Base-by-base conservation (phyloP, 345 rosid species). In the Litchi chinensis region DNA sequence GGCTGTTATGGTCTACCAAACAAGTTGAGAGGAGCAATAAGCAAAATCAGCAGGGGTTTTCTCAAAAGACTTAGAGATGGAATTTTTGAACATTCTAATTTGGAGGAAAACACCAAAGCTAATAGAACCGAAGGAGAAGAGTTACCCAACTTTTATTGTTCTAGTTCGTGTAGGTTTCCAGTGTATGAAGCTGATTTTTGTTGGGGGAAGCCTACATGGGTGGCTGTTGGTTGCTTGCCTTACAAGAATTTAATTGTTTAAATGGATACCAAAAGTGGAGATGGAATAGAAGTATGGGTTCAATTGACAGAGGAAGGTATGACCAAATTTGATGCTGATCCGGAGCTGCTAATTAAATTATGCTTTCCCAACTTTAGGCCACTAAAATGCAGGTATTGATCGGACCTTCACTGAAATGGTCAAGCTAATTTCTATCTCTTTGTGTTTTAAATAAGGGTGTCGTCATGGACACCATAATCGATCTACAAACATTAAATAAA, bases 161-260 rank as follows among this genome's bases (percentile, higher is more conserved):
- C 88, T 8, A 86, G 88, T 81, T 32, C 78, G 78, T 86, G 85
- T 64, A 77, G 80, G 77, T 81, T 83, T 62, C 83, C 85, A 0
- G 6, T 70, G 6, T 86, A 86, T 60, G 88, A 79, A n/a, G 81
- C 83, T 13, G 86, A 86, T 64, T 83, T 83, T 13, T 85, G 88
- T 65, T 83, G 88, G 86, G 86, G 86, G 11, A 81, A 54, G 68
- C 88, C 88, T 0, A 60, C 26, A 32, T 85, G 86, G 64, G 64
- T 21, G 64, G 64, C 26, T 8, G 8, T 19, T 7, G 64, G 64
- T 19, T 8, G 64, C 24, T 59, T 59, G 26, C 83, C 11, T 83
- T 75, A 67, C 74, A 75, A 76, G 70, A 75, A 86, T 28, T n/a
- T 86, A n/a, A 79, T 79, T 73, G 44, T 40, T 59, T 59, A n/a